These are phyloP conservation scores for Hypoxylon subgilvum DNA, from an alignment of 495 filamentous ascomycete species.

Conservation along the genomic window DNA sequence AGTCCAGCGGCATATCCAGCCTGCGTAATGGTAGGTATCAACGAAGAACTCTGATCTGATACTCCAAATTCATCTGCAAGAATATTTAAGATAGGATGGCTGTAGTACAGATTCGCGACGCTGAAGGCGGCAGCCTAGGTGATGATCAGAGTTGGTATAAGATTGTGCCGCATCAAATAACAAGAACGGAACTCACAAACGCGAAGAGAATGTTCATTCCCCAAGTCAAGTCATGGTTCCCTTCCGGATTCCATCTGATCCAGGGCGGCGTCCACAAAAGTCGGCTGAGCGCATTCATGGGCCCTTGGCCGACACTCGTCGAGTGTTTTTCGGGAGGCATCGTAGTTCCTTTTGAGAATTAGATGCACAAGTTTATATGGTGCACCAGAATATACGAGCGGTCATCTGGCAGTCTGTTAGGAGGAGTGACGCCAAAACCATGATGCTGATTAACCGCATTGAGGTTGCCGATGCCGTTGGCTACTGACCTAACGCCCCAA, in stretches of 20 bases:
- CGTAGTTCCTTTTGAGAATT: background rate
- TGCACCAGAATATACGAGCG: no score
- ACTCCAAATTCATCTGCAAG: constrained; percentile 68
- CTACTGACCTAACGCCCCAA: no score
- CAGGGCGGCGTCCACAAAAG: constrained; percentile 58
- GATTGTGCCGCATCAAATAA: constrained; percentile 19
- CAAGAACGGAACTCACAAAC: constrained; percentile 47
- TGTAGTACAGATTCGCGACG: constrained; percentile 78
- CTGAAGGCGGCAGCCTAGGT: constrained; percentile 52
- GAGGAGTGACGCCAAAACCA: no score
- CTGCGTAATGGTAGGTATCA: constrained; percentile 78
- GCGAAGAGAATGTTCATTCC: constrained; percentile 66
- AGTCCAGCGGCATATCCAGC: constrained; percentile 80
- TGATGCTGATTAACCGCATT: no score
- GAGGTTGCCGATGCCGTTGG: no score
- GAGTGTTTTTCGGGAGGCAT: constrained; percentile 12
- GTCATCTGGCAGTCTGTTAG: no score
- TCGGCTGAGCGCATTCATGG: background rate
- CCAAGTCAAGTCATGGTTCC: constrained; percentile 64
- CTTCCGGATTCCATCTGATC: constrained; percentile 62
- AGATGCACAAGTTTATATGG: no score
- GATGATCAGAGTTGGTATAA: constrained; percentile 16
- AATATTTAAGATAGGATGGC: constrained; percentile 70
- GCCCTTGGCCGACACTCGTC: background rate
- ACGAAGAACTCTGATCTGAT: constrained; percentile 59